phyloP scores from a whole-genome alignment of 441 rosid genomes.

The Metrosideros polymorpha region DNA sequence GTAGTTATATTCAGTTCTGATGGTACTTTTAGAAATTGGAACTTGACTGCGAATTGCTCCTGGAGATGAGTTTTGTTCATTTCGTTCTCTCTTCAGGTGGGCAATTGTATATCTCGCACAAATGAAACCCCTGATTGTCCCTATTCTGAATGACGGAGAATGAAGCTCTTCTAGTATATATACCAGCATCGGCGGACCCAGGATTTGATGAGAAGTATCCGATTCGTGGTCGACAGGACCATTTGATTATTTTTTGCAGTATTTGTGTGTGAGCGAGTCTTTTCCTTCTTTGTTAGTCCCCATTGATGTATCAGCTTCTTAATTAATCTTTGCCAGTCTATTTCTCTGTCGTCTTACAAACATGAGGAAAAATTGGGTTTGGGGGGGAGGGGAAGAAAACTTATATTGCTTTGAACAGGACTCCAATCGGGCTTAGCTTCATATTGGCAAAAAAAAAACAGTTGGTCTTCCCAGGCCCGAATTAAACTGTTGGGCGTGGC shows the following conservation, averaged over 20 bases:
- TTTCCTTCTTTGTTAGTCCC: neutral
- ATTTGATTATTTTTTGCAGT: conserved; percentile 5
- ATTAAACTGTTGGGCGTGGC: neutral
- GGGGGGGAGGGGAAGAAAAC: neutral
- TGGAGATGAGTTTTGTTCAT: neutral
- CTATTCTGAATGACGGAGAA: conserved; percentile 67
- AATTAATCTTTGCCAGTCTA: neutral
- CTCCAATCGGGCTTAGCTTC: neutral
- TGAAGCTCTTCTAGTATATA: conserved; percentile 18
- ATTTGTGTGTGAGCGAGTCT: neutral
- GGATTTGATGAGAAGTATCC: neutral
- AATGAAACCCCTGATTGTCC: conserved; percentile 92
- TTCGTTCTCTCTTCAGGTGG: conserved; percentile 45
- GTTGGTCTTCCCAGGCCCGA: neutral
- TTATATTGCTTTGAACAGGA: neutral
- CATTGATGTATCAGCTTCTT: neutral
- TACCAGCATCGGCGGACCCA: neutral
- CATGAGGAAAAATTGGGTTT: neutral
- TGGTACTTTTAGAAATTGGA: neutral
- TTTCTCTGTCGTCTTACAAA: neutral
- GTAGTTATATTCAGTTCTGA: neutral
- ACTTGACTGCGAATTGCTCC: neutral
- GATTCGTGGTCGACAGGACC: neutral
- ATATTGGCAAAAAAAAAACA: too few relatives aligned
- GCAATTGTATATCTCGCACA: conserved; percentile 94